Conservation (phyloP, 2,329 filamentous ascomycete genomes). For the Talaromyces funiculosus region DNA sequence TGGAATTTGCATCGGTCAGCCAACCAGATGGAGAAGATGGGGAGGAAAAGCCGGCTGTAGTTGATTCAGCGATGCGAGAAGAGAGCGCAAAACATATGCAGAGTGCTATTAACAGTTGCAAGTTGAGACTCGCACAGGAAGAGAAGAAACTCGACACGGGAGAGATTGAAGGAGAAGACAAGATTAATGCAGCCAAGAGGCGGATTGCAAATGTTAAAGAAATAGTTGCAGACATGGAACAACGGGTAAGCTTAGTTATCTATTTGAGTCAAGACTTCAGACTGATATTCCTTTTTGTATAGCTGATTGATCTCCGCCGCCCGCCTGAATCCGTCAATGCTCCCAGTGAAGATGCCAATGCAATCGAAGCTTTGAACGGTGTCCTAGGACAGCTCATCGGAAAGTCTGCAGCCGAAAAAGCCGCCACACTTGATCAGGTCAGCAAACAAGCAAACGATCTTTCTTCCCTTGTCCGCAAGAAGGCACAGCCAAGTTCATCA, state of each 20-base stretch:
- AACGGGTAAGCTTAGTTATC: conserved; percentile 41
- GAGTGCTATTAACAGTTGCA: conserved; percentile 55
- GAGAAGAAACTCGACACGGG: conserved; percentile 38
- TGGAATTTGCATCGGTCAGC: conserved; percentile 80
- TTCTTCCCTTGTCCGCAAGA: conserved; percentile 53
- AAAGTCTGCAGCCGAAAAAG: conserved; percentile 49
- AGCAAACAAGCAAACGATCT: conserved; percentile 55
- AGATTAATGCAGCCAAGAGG: conserved; percentile 36
- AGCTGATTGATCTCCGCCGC: conserved; percentile 53
- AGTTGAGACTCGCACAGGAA: conserved; percentile 50
- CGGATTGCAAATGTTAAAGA: conserved; percentile 55
- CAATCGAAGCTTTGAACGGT: conserved; percentile 50
- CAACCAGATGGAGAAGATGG: conserved; percentile 28
- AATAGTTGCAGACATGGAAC: conserved; percentile 57
- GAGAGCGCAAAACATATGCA: conserved; percentile 57
- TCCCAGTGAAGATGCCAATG: conserved; percentile 29
- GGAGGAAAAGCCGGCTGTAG: conserved; percentile 17
- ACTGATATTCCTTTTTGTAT: conserved; percentile 9
- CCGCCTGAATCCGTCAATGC: conserved; percentile 47
- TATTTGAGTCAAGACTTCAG: neutral
- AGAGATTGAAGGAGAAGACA: conserved; percentile 38
- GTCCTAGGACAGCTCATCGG: conserved; percentile 55
- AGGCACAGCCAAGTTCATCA: conserved; percentile 31
- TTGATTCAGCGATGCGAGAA: conserved; percentile 52
- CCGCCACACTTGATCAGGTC: conserved; percentile 50